Conservation (phyloP, 2,329 filamentous ascomycete genomes). For the Nigrospora osmanthi region DNA sequence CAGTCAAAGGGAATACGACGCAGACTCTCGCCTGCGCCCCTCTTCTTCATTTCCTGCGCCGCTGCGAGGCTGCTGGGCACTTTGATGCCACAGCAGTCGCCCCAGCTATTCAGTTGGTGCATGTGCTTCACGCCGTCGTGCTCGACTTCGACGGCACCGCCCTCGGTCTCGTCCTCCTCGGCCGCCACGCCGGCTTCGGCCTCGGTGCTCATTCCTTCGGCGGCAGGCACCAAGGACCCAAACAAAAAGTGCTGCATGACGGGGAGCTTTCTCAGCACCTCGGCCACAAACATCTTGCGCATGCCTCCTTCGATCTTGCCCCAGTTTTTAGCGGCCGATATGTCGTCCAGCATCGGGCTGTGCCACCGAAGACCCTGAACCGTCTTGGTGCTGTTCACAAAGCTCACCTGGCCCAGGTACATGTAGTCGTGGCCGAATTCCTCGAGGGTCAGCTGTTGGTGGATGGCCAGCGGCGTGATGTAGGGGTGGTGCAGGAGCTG, state of each 20-base stretch:
- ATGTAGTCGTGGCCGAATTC: conserved; percentile 78
- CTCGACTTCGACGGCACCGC: conserved; percentile 54
- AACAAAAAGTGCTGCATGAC: conserved; percentile 99
- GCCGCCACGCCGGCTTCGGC: conserved; percentile 36
- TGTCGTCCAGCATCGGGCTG: conserved; percentile 96
- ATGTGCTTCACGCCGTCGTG: conserved; percentile 61
- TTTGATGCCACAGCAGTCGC: conserved; percentile 96
- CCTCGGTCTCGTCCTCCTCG: conserved; percentile 42
- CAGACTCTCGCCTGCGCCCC: conserved; percentile 49
- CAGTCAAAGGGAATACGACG: conserved; percentile 79
- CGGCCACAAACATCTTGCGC: conserved; percentile 92
- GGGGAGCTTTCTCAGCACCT: conserved; percentile 86
- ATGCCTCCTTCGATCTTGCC: conserved; percentile 89
- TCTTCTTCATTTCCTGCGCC: conserved; percentile 79
- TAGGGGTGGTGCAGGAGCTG: conserved; percentile 81
- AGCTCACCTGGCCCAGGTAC: conserved; percentile 86
- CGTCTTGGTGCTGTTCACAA: conserved; percentile 94
- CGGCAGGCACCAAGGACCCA: conserved; percentile 73
- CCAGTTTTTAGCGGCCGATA: conserved; percentile 85
- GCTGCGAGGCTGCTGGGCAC: conserved; percentile 92
- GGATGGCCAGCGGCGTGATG: conserved; percentile 73
- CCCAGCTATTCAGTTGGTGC: conserved; percentile 71
- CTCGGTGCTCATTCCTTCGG: conserved; percentile 70
- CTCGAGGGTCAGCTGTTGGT: conserved; percentile 80
- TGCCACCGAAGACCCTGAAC: conserved; percentile 94